These are phyloP conservation scores for Claviceps sp. DNA, from an alignment of 2,329 filamentous ascomycete genomes.

Conservation along the genomic window DNA sequence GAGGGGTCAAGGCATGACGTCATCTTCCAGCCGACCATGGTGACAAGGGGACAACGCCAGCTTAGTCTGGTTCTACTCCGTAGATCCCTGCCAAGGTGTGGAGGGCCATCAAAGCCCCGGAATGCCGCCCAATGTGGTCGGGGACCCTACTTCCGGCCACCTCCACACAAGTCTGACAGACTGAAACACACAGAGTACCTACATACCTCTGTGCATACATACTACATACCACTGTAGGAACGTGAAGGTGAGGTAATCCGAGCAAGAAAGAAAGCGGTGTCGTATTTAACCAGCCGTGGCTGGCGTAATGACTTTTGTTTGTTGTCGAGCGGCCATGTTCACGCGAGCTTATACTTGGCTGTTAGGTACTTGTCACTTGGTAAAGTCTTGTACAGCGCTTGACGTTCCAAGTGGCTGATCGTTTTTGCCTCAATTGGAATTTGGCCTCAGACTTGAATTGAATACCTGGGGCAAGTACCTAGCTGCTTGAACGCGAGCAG, in stretches of 20 bases:
- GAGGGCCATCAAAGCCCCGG: background rate
- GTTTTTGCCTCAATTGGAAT: background rate
- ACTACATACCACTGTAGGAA: too few relatives aligned
- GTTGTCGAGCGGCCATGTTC: background rate
- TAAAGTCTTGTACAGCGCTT: too few relatives aligned
- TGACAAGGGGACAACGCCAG: background rate
- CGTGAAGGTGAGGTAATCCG: background rate
- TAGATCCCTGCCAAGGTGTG: background rate
- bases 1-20: slow-evolving; percentile 1
- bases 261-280: background rate
- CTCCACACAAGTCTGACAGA: background rate
- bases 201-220: too few relatives aligned
- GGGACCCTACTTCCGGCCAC: slow-evolving; percentile 8
- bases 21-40: background rate
- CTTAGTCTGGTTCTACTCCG: background rate
- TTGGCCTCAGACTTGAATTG: background rate
- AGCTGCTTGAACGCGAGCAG: too few relatives aligned
- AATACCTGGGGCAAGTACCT: too few relatives aligned
- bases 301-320: background rate
- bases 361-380: too few relatives aligned
- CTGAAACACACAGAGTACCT: background rate
- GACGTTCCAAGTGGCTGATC: background rate
- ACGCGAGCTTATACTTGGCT: background rate
- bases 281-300: background rate
- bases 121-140: background rate